Percentiles rank a stretch among this genome's conserved stretches.
Evolutionary conservation across 495 filamentous ascomycete genomes (phyloP).

Genomic region (Talaromyces ruber): DNA sequence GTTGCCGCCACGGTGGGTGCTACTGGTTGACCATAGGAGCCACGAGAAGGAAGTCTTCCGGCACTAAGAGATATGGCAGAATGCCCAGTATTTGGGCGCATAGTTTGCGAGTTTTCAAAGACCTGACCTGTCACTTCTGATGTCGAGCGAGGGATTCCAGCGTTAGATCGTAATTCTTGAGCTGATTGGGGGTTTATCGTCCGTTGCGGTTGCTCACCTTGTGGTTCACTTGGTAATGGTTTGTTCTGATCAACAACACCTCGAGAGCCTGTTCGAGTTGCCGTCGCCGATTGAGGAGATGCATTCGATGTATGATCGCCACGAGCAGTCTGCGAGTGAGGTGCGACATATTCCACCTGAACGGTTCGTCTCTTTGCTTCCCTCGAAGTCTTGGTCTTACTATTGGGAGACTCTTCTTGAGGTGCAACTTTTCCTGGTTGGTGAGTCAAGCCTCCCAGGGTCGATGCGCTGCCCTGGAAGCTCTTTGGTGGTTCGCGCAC

Average conservation of each 20-base stretch:
- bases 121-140: conserved; percentile 48
- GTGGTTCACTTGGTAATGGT: conserved; percentile 5
- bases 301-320: conserved; percentile 38
- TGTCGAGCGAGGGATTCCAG: conserved; percentile 41
- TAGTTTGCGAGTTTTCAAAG: conserved; percentile 35
- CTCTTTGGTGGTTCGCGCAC: conserved; percentile 81
- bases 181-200: neutral
- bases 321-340: conserved; percentile 68
- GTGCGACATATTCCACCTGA: conserved; percentile 96
- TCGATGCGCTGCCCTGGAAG: conserved; percentile 42
- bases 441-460: conserved; percentile 59
- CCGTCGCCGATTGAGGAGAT: conserved; percentile 10
- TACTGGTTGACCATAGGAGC: conserved; percentile 83
- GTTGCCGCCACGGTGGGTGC: conserved; percentile 82
- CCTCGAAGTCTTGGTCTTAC: conserved; percentile 54
- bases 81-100: conserved; percentile 71
- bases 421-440: conserved; percentile 69
- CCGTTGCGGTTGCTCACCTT: neutral
- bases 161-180: conserved; percentile 21
- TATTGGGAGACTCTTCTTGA: conserved; percentile 49
- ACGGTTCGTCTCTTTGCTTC: conserved; percentile 92
- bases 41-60: conserved; percentile 62
- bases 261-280: neutral
- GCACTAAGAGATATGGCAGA: conserved; percentile 65
- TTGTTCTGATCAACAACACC: conserved; percentile 3